Percentiles rank a stretch among this genome's conserved stretches.
Conservation (phyloP, 139 green algal genomes). For the Mesostigma viride region DNA sequence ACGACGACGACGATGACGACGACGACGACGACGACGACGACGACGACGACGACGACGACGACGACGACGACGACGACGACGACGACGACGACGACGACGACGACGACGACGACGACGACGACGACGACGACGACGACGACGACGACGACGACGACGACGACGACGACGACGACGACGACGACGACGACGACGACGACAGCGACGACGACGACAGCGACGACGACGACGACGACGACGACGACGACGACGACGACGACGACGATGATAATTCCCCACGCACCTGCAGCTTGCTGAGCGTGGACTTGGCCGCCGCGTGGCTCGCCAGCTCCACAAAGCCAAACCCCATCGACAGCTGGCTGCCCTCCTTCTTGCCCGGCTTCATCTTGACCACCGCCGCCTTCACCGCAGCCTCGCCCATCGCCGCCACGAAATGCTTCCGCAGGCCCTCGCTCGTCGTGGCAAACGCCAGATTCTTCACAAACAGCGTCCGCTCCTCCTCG, state of each 20-base stretch:
- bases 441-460: constrained; percentile 58
- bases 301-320: constrained; percentile 45
- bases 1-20: neutral
- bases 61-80: constrained; percentile 1
- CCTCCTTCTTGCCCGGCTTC: constrained; percentile 27
- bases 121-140: neutral
- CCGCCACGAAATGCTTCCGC: constrained; percentile 52
- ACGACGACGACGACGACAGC: neutral
- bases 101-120: neutral
- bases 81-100: constrained; percentile 1
- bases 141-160: neutral
- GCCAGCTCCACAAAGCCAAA: constrained; percentile 66
- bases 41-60: neutral
- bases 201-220: neutral
- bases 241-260: neutral
- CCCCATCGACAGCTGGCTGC: constrained; percentile 35
- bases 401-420: neutral
- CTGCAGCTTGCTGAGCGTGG: constrained; percentile 49
- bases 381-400: constrained; percentile 7
- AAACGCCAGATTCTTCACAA: constrained; percentile 94
- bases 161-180: neutral
- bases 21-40: neutral
- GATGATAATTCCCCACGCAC: no score
- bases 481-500: constrained; percentile 34
- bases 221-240: no score